A percentile compares a stretch with the other conserved stretches of the same genome.
These are phyloP conservation scores for Coprinopsis sp. DNA, from an alignment of 768 basidiomycete species.

Conservation along the genomic window DNA sequence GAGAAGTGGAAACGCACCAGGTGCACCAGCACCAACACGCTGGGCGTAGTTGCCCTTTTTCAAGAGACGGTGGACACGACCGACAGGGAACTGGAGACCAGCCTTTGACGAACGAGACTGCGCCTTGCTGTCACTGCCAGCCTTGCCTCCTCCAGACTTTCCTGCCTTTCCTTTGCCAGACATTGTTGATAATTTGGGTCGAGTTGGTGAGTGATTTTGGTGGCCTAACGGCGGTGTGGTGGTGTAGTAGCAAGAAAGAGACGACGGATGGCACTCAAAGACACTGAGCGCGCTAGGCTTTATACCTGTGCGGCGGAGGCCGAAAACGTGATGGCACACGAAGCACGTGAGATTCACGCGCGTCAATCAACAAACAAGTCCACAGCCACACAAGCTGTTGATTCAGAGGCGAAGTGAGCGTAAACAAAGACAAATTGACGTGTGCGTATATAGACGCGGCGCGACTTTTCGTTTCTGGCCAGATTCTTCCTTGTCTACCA, in stretches of 20 bases:
- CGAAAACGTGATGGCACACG: background rate
- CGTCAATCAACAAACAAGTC: slow-evolving; percentile 34
- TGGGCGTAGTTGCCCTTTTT: slow-evolving; percentile 87
- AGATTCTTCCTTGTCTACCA: slow-evolving; percentile 22
- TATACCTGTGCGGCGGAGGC: slow-evolving; percentile 2
- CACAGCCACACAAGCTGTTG: slow-evolving; percentile 25
- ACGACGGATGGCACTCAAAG: slow-evolving; percentile 4
- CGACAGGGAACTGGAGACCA: slow-evolving; percentile 82
- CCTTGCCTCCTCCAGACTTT: slow-evolving; percentile 46
- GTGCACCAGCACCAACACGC: slow-evolving; percentile 86
- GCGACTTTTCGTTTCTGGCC: slow-evolving; percentile 11
- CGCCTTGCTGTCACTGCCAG: slow-evolving; percentile 56
- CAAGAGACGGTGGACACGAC: slow-evolving; percentile 87
- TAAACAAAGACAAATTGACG: slow-evolving; percentile 46
- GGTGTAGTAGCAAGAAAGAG: slow-evolving; percentile 16
- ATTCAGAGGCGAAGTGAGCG: slow-evolving; percentile 3
- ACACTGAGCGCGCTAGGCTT: slow-evolving; percentile 10
- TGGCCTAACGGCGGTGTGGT: slow-evolving; percentile 10
- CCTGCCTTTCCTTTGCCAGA: slow-evolving; percentile 35
- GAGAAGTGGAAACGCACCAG: slow-evolving; percentile 41
- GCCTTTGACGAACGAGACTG: slow-evolving; percentile 72
- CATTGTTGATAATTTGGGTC: slow-evolving; percentile 25
- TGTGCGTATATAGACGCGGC: slow-evolving; percentile 37
- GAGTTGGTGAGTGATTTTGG: slow-evolving; percentile 14
- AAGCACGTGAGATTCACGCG: background rate